Percentiles rank a stretch among this genome's conserved stretches.
phyloP scores from a whole-genome alignment of 2,329 filamentous ascomycete genomes.

The Zymoseptoria pseudotritici region DNA sequence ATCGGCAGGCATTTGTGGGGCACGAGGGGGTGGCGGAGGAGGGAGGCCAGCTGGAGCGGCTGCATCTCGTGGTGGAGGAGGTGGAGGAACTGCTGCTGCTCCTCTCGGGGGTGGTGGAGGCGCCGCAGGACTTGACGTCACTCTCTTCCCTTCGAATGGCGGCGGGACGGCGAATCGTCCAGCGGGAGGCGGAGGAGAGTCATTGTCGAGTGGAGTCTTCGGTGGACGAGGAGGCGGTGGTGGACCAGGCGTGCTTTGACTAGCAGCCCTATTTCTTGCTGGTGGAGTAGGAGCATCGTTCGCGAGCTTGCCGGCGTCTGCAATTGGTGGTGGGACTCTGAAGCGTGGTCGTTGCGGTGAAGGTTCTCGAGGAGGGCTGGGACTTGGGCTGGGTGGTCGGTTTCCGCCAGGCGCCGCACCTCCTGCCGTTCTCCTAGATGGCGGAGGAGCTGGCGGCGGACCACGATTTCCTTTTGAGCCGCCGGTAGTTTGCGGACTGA shows the following conservation, averaged over 20 bases:
- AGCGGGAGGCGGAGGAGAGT: conserved; percentile 23
- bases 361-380: conserved; percentile 60
- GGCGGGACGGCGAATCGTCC: conserved; percentile 68
- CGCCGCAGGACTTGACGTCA: conserved; percentile 59
- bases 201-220: conserved; percentile 55
- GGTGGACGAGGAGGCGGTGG: conserved; percentile 43
- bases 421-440: conserved; percentile 31
- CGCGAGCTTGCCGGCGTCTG: conserved; percentile 69
- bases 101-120: conserved; percentile 27
- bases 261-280: conserved; percentile 49
- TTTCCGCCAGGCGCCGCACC: conserved; percentile 35
- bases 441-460: conserved; percentile 51
- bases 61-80: conserved; percentile 38
- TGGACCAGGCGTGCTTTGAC: conserved; percentile 35
- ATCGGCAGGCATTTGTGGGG: conserved; percentile 48
- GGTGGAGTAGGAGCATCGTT: conserved; percentile 31
- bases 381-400: conserved; percentile 46
- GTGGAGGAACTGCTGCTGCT: conserved; percentile 49
- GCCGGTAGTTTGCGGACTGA: conserved; percentile 58
- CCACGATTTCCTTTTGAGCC: conserved; percentile 50
- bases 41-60: conserved; percentile 28
- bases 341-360: conserved; percentile 67
- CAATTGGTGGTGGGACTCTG: conserved; percentile 76
- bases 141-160: conserved; percentile 60
- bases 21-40: conserved; percentile 47